Evolutionary conservation across 345 rosid species (phyloP).

Genomic region (Populus pruinosa): DNA sequence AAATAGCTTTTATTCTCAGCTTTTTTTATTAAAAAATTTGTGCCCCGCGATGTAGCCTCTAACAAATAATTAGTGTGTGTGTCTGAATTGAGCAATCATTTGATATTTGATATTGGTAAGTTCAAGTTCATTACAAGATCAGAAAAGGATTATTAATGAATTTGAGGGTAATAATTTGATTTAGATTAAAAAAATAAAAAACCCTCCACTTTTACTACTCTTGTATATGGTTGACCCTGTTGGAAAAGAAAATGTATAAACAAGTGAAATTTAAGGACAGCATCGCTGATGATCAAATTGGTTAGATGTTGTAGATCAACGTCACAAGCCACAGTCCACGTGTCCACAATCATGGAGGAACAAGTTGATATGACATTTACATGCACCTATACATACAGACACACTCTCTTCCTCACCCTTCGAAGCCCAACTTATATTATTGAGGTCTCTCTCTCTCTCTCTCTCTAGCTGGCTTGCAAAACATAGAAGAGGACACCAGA

Average conservation of each 20-base stretch:
- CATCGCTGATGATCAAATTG: background rate
- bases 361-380: constrained; percentile 34
- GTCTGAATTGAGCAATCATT: background rate
- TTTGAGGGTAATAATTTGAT: no score
- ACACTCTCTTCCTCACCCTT: constrained; percentile 2
- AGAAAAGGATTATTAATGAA: no score
- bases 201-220: background rate
- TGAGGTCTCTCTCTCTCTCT: constrained; percentile 17
- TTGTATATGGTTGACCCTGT: background rate
- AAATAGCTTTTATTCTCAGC: no score
- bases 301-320: constrained; percentile 22
- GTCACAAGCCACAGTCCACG: constrained; percentile 28
- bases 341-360: constrained; percentile 16
- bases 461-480: constrained; percentile 11
- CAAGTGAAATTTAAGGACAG: background rate
- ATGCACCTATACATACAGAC: constrained; percentile 28
- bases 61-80: no score
- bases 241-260: background rate
- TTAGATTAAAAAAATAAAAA: no score
- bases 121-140: background rate
- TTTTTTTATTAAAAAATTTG: no score
- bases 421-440: constrained; percentile 33
- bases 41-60: no score
- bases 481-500: constrained; percentile 9
- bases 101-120: background rate